Evolutionary conservation across 2,329 filamentous ascomycete genomes (phyloP).

Genomic region (Sporothrix inflata): DNA sequence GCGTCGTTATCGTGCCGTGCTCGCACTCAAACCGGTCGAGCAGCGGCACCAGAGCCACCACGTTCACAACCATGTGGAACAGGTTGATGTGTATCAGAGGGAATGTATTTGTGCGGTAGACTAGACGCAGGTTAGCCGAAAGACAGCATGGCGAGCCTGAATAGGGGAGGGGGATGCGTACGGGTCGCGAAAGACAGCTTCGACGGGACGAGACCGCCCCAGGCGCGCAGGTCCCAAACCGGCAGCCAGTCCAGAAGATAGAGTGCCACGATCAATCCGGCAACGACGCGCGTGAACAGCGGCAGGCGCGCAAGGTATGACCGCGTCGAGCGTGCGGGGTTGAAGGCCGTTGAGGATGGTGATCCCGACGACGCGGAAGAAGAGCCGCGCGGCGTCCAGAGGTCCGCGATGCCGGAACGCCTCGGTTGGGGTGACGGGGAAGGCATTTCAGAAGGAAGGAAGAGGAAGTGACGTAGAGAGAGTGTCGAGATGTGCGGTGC

Average conservation of each 20-base stretch:
- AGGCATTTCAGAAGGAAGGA: slow-evolving; percentile 25
- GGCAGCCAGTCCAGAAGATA: slow-evolving; percentile 72
- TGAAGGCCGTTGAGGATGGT: slow-evolving; percentile 54
- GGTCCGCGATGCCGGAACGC: slow-evolving; percentile 23
- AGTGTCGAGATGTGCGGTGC: neutral
- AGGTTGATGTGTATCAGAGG: slow-evolving; percentile 82
- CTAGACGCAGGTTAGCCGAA: slow-evolving; percentile 49
- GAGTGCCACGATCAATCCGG: slow-evolving; percentile 67
- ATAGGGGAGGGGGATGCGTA: slow-evolving; percentile 50
- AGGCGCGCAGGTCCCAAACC: slow-evolving; percentile 72
- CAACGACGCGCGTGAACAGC: slow-evolving; percentile 75
- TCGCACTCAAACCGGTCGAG: slow-evolving; percentile 93
- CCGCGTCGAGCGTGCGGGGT: slow-evolving; percentile 67
- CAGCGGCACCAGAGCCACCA: slow-evolving; percentile 80
- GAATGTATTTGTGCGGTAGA: slow-evolving; percentile 92
- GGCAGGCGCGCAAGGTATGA: slow-evolving; percentile 86
- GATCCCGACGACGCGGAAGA: neutral
- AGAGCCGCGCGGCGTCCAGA: slow-evolving; percentile 30
- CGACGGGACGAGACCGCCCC: slow-evolving; percentile 78
- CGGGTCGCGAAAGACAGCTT: slow-evolving; percentile 72
- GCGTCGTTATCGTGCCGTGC: slow-evolving; percentile 85
- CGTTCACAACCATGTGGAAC: slow-evolving; percentile 79
- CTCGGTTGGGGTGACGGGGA: slow-evolving; percentile 31
- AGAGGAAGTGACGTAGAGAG: neutral
- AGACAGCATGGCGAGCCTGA: neutral